Evolutionary conservation across 2,329 filamentous ascomycete species (phyloP).

Genomic region (Magnaporthiopsis poae): DNA sequence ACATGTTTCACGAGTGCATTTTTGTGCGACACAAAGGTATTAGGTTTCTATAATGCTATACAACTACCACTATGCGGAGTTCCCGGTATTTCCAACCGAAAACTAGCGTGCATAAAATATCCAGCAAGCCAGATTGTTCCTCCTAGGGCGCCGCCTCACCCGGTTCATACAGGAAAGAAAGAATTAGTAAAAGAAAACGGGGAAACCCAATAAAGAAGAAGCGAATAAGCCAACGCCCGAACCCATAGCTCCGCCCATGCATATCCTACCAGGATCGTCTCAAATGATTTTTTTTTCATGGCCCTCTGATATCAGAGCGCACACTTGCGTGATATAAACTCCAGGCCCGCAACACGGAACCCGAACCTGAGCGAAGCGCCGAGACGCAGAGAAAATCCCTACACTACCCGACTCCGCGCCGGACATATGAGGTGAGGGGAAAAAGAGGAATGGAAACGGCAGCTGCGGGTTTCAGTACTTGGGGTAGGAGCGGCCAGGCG

Average conservation of each 20-base stretch:
- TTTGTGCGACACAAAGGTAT: background rate
- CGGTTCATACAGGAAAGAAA: background rate
- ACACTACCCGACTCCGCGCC: background rate
- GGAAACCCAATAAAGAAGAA: background rate
- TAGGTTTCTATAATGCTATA: background rate
- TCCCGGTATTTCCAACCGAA: background rate
- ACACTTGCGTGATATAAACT: background rate
- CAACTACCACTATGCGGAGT: background rate
- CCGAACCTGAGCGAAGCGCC: background rate
- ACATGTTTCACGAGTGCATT: background rate
- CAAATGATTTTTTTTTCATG: background rate
- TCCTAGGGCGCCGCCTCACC: background rate
- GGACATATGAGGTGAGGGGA: background rate
- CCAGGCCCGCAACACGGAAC: background rate
- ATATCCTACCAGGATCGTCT: background rate
- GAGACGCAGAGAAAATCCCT: background rate
- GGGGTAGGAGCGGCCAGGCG: conserved; percentile 32
- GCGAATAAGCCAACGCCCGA: background rate
- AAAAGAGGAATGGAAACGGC: background rate
- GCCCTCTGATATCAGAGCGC: background rate
- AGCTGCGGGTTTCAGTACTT: conserved; percentile 28
- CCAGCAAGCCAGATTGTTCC: background rate
- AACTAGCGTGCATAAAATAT: background rate
- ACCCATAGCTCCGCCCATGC: background rate
- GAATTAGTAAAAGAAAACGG: background rate